Base-by-base conservation (phyloP, 2,329 filamentous ascomycete genomes). In the Ceratocystis lukuohia region DNA sequence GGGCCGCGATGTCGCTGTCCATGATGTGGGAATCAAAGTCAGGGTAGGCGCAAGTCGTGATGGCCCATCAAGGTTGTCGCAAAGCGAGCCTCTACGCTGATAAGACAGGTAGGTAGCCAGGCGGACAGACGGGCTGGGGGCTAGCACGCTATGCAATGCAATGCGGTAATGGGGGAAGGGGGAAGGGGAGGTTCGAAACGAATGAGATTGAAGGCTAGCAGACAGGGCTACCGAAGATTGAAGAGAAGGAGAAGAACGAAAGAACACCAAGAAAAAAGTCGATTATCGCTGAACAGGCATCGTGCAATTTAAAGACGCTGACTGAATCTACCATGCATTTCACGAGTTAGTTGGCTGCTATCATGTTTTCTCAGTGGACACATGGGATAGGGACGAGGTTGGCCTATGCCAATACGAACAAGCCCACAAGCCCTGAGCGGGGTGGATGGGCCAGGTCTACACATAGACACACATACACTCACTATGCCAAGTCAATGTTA, bases 1-100 rank as follows among this genome's bases (percentile, higher is more conserved):
- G 15, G 45, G 41, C 17, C 44, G n/a, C 62, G 12, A 61, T 44
- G 62, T 67, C 62, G 41, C 64, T 30, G 30, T 64, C 66, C 66
- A 67, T 67, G 30, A 22, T 28, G 50, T 20, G 37, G 5, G n/a
- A 37, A 33, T 37, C n/a, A 22, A 37, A 33, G 33, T 65, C n/a
- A 17, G 22, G 61, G n/a, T 5, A 33, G 8, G 30, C 12, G 30
- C 15, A 25, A 37, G 53, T 59, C 53, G 28, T 33, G 53, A 30
- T 30, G 53, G 28, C 53, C 53, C 53, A 59, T 59, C 53, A 59
- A 59, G 53, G 53, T 53, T 53, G 20, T 53, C 20, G 48, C 48
- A 53, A 53, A 25, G 48, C 48, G 12, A 25, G 20, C 48, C 20
- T 53, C 8, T n/a, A 25, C 8, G 20, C 48, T 10, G 48, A 53